Conservation (phyloP, 2,329 filamentous ascomycete genomes). For the Microsporum ferrugineum region DNA sequence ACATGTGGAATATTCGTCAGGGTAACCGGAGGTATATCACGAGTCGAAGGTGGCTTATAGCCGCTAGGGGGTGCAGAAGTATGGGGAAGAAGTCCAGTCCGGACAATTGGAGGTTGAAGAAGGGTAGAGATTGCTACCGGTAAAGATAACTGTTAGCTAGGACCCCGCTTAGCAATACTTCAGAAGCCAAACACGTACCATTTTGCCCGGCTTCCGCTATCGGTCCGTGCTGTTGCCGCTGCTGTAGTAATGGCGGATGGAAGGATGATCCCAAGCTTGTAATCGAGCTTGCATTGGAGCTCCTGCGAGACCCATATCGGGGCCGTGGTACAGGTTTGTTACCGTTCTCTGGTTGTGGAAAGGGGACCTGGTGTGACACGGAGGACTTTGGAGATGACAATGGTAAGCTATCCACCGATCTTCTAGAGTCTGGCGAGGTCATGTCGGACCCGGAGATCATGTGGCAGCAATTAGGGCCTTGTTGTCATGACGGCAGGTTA, state of each 20-base stretch:
- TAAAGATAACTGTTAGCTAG: conserved; percentile 2
- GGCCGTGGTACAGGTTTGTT: conserved; percentile 23
- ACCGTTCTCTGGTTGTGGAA: conserved; percentile 28
- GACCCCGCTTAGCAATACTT: not conserved
- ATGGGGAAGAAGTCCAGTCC: conserved; percentile 70
- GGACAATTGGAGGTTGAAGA: conserved; percentile 64
- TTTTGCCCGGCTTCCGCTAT: conserved; percentile 61
- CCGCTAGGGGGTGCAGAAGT: conserved; percentile 55
- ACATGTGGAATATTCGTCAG: conserved; percentile 79
- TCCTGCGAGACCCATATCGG: conserved; percentile 45
- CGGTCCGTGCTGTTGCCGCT: conserved; percentile 35
- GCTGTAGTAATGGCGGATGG: conserved; percentile 48
- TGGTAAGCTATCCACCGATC: conserved; percentile 55
- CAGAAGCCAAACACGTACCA: conserved; percentile 31
- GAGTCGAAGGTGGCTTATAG: conserved; percentile 70
- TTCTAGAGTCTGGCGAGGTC: conserved; percentile 51
- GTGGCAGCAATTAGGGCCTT: not conserved
- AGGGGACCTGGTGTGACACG: conserved; percentile 38
- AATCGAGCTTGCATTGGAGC: conserved; percentile 77
- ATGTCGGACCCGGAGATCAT: conserved; percentile 36
- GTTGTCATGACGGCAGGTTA: not conserved
- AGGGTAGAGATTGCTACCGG: conserved; percentile 65
- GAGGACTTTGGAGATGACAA: conserved; percentile 42
- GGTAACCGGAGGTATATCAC: conserved; percentile 86
- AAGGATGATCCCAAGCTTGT: conserved; percentile 76